Percentiles rank a stretch among this genome's conserved stretches.
These are phyloP conservation scores for Rhizopogon salebrosus DNA, from an alignment of 768 basidiomycete species.

Conservation along the genomic window DNA sequence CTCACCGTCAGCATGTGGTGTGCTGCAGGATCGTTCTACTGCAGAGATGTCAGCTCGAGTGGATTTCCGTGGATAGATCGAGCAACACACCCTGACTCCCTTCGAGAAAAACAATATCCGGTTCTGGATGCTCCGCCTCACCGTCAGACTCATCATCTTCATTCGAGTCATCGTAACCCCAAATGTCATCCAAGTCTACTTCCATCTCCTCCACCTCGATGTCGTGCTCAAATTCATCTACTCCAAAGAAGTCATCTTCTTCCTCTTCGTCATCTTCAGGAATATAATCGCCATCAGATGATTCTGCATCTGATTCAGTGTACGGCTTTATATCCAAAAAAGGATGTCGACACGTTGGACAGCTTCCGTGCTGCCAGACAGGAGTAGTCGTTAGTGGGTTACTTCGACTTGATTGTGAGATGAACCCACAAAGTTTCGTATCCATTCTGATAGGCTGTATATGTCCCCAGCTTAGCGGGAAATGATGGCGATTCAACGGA, in stretches of 20 bases:
- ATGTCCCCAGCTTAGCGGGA: background rate
- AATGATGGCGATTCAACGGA: background rate
- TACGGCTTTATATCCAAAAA: constrained; percentile 51
- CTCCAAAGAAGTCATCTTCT: constrained; percentile 38
- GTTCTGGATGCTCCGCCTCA: constrained; percentile 24
- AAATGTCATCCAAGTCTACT: constrained; percentile 17
- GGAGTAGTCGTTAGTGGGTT: constrained; percentile 1
- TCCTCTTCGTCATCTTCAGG: constrained; percentile 44
- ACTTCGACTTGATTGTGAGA: background rate
- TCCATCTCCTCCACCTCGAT: constrained; percentile 40
- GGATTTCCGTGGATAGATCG: background rate
- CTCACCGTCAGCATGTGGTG: background rate
- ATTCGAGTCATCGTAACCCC: constrained; percentile 6
- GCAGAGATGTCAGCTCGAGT: background rate
- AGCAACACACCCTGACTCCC: constrained; percentile 6
- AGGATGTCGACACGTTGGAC: constrained; percentile 58
- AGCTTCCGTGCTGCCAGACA: constrained; percentile 55
- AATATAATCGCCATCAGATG: constrained; percentile 64
- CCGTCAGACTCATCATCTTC: constrained; percentile 33
- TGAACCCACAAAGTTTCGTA: constrained; percentile 44
- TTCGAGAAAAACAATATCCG: constrained; percentile 15
- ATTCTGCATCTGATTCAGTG: constrained; percentile 56
- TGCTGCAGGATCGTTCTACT: background rate
- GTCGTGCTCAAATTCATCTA: constrained; percentile 30
- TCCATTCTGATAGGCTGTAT: constrained; percentile 61